Percentiles rank a stretch among this genome's conserved stretches.
phyloP scores from a whole-genome alignment of 208 protist species.

The Acanthamoeba culbertsoni region DNA sequence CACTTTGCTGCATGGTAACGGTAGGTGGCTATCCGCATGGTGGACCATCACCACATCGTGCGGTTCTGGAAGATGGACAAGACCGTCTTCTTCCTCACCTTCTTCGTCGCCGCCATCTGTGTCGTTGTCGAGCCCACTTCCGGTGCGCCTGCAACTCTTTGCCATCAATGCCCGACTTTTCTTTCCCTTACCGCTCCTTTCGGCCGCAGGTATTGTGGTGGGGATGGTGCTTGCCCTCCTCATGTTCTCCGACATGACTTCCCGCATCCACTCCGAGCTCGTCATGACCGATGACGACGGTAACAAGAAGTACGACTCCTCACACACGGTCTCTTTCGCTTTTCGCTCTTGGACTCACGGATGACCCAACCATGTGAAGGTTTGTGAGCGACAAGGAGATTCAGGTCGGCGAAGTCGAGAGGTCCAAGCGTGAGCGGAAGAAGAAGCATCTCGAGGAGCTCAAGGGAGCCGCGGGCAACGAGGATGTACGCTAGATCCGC shows the following conservation, averaged over 20 bases:
- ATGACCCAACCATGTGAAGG: background rate
- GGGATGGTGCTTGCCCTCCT: slow-evolving; percentile 60
- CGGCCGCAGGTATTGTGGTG: slow-evolving; percentile 51
- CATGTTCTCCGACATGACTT: slow-evolving; percentile 62
- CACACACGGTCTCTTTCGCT: background rate
- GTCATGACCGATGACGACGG: slow-evolving; percentile 57
- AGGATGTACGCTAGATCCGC: background rate
- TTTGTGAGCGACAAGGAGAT: slow-evolving; percentile 57
- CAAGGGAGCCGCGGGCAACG: background rate
- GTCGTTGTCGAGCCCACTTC: slow-evolving; percentile 57
- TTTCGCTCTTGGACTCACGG: background rate
- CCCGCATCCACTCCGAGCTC: slow-evolving; percentile 43
- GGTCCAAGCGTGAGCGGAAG: slow-evolving; percentile 37
- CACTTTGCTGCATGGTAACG: background rate
- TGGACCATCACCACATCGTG: slow-evolving; percentile 43
- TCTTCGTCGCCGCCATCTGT: slow-evolving; percentile 59
- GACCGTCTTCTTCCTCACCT: slow-evolving; percentile 39
- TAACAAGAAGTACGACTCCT: background rate
- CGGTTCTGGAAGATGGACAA: slow-evolving; percentile 62
- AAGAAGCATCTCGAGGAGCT: slow-evolving; percentile 49
- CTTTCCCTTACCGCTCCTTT: background rate
- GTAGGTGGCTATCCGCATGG: slow-evolving; percentile 54
- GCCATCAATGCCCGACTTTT: background rate
- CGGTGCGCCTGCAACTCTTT: background rate
- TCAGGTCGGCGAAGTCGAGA: slow-evolving; percentile 39